phyloP scores from a whole-genome alignment of 192 early-diverging fungal genomes.

The Entomortierella chlamydospora region DNA sequence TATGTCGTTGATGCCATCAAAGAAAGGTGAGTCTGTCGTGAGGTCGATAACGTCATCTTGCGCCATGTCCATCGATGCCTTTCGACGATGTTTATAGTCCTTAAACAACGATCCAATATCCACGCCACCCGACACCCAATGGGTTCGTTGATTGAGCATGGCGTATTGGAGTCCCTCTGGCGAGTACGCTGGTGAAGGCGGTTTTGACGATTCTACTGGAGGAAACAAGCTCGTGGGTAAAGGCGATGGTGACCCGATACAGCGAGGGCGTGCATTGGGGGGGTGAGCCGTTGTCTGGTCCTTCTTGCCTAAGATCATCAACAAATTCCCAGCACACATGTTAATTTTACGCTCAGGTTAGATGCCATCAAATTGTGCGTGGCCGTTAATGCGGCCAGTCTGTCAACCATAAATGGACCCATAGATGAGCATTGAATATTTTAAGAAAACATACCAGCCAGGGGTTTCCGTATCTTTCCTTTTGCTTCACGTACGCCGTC shows the following conservation, averaged over 20 bases:
- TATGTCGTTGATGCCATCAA: slow-evolving; percentile 2
- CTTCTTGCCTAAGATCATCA: slow-evolving; percentile 1
- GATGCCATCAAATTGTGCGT: too few species aligned
- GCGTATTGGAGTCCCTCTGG: slow-evolving; percentile 21
- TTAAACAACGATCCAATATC: slow-evolving; percentile 32
- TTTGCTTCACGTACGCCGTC: too few species aligned
- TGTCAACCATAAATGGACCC: too few species aligned
- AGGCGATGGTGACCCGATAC: slow-evolving; percentile 11
- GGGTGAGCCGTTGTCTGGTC: slow-evolving; percentile 1
- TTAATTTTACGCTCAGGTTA: too few species aligned
- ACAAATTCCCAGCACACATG: too few species aligned
- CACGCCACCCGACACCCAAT: slow-evolving; percentile 10
- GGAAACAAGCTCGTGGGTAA: slow-evolving; percentile 8
- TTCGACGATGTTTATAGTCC: slow-evolving; percentile 23
- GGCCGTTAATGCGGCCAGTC: too few species aligned
- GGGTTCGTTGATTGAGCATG: slow-evolving; percentile 18
- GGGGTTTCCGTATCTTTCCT: too few species aligned
- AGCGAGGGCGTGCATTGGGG: not conserved
- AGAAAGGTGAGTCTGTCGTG: slow-evolving; percentile 16
- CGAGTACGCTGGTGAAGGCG: slow-evolving; percentile 17
- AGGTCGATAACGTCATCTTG: slow-evolving; percentile 28
- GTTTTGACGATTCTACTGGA: slow-evolving; percentile 4
- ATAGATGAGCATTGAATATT: too few species aligned
- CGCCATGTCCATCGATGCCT: slow-evolving; percentile 19
- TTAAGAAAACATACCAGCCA: too few species aligned